phyloP scores from a whole-genome alignment of 1,284 basidiomycete species.

The Cryptococcus sp. region DNA sequence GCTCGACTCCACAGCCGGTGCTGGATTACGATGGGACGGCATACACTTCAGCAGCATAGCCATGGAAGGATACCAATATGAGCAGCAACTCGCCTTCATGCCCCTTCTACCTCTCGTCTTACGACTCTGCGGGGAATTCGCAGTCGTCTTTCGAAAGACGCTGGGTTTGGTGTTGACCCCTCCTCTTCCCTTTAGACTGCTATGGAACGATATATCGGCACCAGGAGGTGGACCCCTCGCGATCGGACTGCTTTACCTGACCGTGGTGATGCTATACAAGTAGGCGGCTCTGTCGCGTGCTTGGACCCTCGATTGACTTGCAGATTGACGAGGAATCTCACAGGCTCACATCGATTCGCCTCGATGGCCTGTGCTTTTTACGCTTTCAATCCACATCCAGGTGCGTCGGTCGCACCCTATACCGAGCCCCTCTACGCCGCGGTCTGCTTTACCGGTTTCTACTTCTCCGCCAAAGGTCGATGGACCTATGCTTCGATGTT shows the following conservation, averaged over 20 bases:
- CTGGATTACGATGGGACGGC: slow-evolving; percentile 75
- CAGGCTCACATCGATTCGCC: slow-evolving; percentile 54
- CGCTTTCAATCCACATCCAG: slow-evolving; percentile 73
- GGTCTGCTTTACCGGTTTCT: slow-evolving; percentile 64
- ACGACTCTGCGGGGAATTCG: slow-evolving; percentile 41
- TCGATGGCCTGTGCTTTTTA: slow-evolving; percentile 62
- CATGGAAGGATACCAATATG: slow-evolving; percentile 58
- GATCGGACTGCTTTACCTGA: slow-evolving; percentile 10
- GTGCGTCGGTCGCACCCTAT: slow-evolving; percentile 66
- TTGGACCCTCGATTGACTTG: neutral
- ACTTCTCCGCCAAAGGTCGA: slow-evolving; percentile 33
- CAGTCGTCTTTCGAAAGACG: slow-evolving; percentile 11
- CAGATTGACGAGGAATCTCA: slow-evolving; percentile 36
- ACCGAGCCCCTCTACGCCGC: slow-evolving; percentile 81
- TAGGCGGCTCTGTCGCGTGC: slow-evolving; percentile 25
- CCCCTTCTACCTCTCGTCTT: slow-evolving; percentile 63
- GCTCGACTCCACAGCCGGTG: slow-evolving; percentile 1
- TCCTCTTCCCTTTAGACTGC: neutral
- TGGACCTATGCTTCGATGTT: slow-evolving; percentile 56
- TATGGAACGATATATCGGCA: slow-evolving; percentile 17
- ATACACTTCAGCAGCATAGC: slow-evolving; percentile 74
- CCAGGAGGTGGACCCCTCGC: slow-evolving; percentile 17
- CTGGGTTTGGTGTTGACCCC: neutral
- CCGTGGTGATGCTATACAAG: slow-evolving; percentile 59
- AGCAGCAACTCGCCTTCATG: slow-evolving; percentile 85